Evolutionary conservation across 768 basidiomycete genomes (phyloP).

Genomic region (Mycena amicta): DNA sequence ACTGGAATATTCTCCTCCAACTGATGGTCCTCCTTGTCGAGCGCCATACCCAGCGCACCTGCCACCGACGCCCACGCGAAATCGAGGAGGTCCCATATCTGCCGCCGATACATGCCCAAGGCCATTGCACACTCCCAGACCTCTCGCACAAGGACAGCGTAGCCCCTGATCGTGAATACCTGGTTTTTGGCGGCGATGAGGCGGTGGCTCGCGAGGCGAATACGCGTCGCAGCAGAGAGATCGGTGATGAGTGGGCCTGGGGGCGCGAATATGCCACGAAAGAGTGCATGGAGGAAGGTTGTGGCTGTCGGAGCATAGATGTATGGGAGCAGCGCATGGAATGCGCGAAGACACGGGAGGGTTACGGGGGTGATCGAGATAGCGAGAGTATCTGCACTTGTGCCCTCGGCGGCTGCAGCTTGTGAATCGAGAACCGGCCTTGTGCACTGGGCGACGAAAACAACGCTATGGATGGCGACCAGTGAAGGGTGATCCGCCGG

Average conservation of each 20-base stretch:
- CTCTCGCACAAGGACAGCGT: slow-evolving; percentile 40
- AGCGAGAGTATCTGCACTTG: slow-evolving; percentile 17
- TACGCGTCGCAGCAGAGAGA: slow-evolving; percentile 9
- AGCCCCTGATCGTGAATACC: slow-evolving; percentile 30
- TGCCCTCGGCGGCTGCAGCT: slow-evolving; percentile 8
- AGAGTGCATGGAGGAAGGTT: neutral
- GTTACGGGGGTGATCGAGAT: slow-evolving; percentile 51
- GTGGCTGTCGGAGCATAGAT: neutral
- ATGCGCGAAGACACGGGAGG: slow-evolving; percentile 43
- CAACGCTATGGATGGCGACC: slow-evolving; percentile 42
- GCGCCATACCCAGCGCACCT: slow-evolving; percentile 36
- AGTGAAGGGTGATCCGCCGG: slow-evolving; percentile 11
- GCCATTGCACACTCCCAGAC: slow-evolving; percentile 50
- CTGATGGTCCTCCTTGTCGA: too few species aligned
- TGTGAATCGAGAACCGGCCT: slow-evolving; percentile 26
- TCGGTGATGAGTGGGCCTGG: too few species aligned
- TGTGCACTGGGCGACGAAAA: slow-evolving; percentile 40
- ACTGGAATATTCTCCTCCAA: too few species aligned
- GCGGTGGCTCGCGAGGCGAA: slow-evolving; percentile 3
- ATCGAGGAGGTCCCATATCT: slow-evolving; percentile 51
- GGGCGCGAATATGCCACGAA: neutral
- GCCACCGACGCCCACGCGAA: slow-evolving; percentile 52
- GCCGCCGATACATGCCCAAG: slow-evolving; percentile 46
- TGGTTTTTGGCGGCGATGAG: neutral
- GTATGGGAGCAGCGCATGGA: neutral